A percentile compares a stretch with the other conserved stretches of the same genome.
Evolutionary conservation across 306 rosid genomes (phyloP).

Genomic region (Benincasa hispida): DNA sequence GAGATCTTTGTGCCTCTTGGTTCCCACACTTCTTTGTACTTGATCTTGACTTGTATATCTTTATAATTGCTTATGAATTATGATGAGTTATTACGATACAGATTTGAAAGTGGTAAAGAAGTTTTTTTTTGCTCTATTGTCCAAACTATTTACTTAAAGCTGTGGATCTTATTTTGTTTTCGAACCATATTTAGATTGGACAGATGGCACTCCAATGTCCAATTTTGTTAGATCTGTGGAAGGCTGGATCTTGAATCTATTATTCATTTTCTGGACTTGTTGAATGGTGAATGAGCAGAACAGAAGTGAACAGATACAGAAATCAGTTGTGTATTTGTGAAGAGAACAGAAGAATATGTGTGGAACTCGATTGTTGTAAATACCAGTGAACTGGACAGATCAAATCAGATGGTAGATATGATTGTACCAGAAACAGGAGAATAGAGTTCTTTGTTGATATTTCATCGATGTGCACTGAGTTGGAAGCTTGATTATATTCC

Average conservation of each 20-base stretch:
- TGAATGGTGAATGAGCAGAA: neutral
- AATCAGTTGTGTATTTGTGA: neutral
- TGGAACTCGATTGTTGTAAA: neutral
- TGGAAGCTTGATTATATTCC: neutral
- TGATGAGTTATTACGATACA: neutral
- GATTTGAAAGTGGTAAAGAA: neutral
- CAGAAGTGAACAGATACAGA: neutral
- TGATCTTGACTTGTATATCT: neutral
- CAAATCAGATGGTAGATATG: neutral
- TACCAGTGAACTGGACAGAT: neutral
- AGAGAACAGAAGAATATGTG: neutral
- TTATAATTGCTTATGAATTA: neutral
- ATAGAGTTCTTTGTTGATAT: neutral
- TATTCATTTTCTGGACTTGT: slow-evolving; percentile 1
- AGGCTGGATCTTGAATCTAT: slow-evolving; percentile 3
- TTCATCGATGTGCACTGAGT: neutral
- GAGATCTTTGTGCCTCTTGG: neutral
- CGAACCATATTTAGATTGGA: neutral
- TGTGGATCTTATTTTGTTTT: slow-evolving; percentile 2
- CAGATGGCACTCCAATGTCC: slow-evolving; percentile 6
- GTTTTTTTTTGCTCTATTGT: neutral
- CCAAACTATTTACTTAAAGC: neutral
- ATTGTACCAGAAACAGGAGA: neutral
- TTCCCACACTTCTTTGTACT: neutral
- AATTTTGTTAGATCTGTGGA: slow-evolving; percentile 1